These are phyloP conservation scores for Myochromella boudieri DNA, from an alignment of 768 basidiomycete species.

Conservation along the genomic window DNA sequence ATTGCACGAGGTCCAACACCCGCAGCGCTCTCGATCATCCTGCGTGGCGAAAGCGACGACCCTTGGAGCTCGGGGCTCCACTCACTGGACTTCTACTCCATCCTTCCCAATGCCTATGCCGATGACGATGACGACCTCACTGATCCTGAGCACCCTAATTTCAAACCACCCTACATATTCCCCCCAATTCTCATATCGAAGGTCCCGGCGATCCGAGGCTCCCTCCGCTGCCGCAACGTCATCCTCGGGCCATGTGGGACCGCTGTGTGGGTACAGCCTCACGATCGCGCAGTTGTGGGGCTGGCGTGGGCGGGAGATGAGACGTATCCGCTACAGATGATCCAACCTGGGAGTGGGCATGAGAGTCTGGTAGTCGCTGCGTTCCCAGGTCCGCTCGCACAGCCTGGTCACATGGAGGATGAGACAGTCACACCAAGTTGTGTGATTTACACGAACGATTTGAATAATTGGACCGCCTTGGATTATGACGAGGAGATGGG, in stretches of 20 bases:
- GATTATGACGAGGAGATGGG: constrained; percentile 64
- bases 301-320: constrained; percentile 25
- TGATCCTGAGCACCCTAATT: not conserved
- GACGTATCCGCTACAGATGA: constrained; percentile 21
- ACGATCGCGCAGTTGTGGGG: constrained; percentile 39
- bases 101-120: constrained; percentile 34
- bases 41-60: constrained; percentile 59
- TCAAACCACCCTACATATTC: constrained; percentile 38
- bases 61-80: constrained; percentile 54
- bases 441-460: constrained; percentile 29
- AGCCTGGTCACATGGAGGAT: not conserved
- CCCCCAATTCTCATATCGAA: constrained; percentile 43
- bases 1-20: constrained; percentile 12
- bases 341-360: constrained; percentile 14
- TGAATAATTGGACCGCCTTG: constrained; percentile 53
- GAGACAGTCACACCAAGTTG: constrained; percentile 16
- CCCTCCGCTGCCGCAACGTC: constrained; percentile 54
- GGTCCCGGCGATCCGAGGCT: constrained; percentile 44
- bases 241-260: constrained; percentile 55
- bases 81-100: constrained; percentile 51
- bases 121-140: not conserved
- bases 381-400: constrained; percentile 47
- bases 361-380: constrained; percentile 43
- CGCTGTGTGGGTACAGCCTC: constrained; percentile 64
- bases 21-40: constrained; percentile 44